phyloP scores from a whole-genome alignment of 2,329 filamentous ascomycete genomes.

The Chrysoporthe puriensis region DNA sequence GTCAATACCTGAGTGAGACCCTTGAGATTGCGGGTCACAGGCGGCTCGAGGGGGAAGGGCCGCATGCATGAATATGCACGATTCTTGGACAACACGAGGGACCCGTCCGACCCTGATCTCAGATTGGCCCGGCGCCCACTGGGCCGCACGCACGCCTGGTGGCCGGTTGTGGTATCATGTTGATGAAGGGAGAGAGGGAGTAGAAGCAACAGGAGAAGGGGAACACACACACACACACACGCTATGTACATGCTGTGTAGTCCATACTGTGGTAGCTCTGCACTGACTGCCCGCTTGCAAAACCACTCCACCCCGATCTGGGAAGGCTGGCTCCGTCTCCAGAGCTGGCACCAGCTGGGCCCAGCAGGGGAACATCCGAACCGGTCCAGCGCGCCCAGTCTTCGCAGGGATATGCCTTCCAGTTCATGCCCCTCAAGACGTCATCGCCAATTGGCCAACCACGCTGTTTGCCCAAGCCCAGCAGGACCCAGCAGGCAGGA shows the following conservation, averaged over 20 bases:
- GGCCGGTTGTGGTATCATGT: neutral
- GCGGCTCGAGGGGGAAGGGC: neutral
- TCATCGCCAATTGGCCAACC: slow-evolving; percentile 9
- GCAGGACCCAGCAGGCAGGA: neutral
- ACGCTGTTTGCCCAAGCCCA: neutral
- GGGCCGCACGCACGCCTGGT: neutral
- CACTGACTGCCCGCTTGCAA: neutral
- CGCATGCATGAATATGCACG: neutral
- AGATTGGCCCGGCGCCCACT: neutral
- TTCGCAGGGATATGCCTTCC: neutral
- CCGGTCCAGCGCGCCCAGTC: neutral
- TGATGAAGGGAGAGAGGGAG: neutral
- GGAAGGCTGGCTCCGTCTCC: neutral
- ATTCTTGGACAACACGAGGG: neutral
- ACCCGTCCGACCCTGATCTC: neutral
- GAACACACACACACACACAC: neutral
- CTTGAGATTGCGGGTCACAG: slow-evolving; percentile 4
- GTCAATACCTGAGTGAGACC: neutral
- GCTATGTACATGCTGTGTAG: neutral
- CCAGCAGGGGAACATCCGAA: neutral
- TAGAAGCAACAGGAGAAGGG: neutral
- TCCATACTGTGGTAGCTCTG: neutral
- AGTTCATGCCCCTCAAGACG: neutral
- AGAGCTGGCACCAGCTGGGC: too few relatives aligned
- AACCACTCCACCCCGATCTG: neutral